Base-by-base conservation (phyloP, 1,284 basidiomycete genomes). In the Boletellus deceptivus region DNA sequence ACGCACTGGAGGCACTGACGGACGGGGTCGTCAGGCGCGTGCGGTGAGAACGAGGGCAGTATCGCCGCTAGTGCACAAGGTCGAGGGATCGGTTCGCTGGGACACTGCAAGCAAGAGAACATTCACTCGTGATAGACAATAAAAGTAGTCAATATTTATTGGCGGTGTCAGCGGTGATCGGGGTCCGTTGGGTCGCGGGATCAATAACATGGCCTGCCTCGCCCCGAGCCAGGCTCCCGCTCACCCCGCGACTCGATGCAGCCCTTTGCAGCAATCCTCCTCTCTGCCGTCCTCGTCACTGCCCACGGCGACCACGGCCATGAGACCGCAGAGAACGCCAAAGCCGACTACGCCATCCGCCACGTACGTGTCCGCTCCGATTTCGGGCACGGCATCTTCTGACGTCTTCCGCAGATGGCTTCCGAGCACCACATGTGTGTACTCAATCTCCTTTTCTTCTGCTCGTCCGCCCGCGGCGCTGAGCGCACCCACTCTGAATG, bases 391-490 rank as follows among this genome's bases (percentile, higher is more conserved):
- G n/a, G 13, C 18, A 49, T 42, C 24, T 40, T 49, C 55, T 66
- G 34, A 63, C 53, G 35, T 55, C 50, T 51, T 49, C 18, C 34
- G 25, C 59, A 92, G 89, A 92, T 92, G 89, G 79, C 86, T 49
- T 78, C 79, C 17, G 89, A 92, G 59, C 89, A 92, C 67, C 89
- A 92, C 67, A 92, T 92, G 90, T 91, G 49, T 56, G 66, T 48
- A 45, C 46, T 27, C n/a, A 35, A 50, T 61, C 48, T 49, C 59
- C 48, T 2, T 61, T 46, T 55, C 43, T 13, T 18, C 10, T 31
- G 29, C 29, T 11, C 6, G 29, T 11, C 2, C 29, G 29, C 9
- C 16, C 6, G n/a, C 29, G 17, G 14, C 24, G 27, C 47, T 55
- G n/a, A 56, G 13, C 37, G 33, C 50, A 20, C 48, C 37, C 36